Evolutionary conservation across 108 stramenopile genomes (phyloP).

Genomic region (Skeletonema potamos): DNA sequence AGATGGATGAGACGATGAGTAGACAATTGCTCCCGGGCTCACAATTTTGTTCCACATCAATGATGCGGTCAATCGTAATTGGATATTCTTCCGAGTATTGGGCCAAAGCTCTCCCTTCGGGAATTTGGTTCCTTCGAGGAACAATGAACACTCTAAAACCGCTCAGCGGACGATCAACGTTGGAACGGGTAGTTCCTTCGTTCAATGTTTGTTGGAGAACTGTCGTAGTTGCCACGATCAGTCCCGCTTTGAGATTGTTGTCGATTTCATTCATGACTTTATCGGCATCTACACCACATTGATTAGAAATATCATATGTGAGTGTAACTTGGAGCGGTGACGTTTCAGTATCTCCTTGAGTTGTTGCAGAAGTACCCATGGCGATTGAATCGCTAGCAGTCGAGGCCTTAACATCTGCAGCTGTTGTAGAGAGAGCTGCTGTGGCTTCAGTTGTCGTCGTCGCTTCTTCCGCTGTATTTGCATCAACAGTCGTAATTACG

Average conservation of each 20-base stretch:
- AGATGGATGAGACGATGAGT: conserved; percentile 32
- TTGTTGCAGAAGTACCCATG: not conserved
- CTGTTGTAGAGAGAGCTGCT: not conserved
- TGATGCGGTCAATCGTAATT: conserved; percentile 39
- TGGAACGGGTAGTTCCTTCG: conserved; percentile 28
- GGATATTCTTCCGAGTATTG: conserved; percentile 47
- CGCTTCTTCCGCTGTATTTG: not conserved
- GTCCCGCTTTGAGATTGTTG: conserved; percentile 53
- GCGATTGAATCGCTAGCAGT: not conserved
- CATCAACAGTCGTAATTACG: not conserved
- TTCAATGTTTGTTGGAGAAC: conserved; percentile 52
- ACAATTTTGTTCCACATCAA: conserved; percentile 39
- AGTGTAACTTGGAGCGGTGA: not conserved
- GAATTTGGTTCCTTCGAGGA: not conserved
- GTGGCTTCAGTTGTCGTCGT: not conserved
- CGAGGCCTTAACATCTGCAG: not conserved
- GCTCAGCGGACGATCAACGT: not conserved
- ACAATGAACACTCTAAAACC: not conserved
- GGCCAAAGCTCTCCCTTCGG: conserved; percentile 5
- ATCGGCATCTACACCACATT: conserved; percentile 46
- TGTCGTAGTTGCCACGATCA: conserved; percentile 44
- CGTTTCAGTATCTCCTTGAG: not conserved
- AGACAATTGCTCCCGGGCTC: conserved; percentile 23
- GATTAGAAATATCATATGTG: conserved; percentile 33
- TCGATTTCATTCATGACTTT: conserved; percentile 45